Conservation (phyloP, 164 flowering plant genomes). For the Amborella trichopoda region DNA sequence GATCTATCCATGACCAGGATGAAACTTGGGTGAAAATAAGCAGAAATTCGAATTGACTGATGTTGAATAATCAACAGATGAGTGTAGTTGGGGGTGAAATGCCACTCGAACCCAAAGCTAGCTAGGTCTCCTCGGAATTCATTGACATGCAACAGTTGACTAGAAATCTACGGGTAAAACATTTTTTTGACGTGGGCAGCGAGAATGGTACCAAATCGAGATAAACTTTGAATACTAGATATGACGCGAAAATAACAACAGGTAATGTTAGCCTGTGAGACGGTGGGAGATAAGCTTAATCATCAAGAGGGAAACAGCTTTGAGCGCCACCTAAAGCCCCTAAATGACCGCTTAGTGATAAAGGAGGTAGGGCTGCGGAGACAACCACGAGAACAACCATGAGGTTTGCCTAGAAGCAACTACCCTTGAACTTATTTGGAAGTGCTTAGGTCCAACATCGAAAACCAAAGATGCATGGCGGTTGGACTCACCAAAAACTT, state of each 20-base stretch:
- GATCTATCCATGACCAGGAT: conserved; percentile 1
- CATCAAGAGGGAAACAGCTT: too few species aligned
- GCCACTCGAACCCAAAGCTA: conserved; percentile 2
- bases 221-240: neutral
- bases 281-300: too few species aligned
- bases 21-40: neutral
- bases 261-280: too few species aligned
- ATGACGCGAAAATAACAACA: neutral
- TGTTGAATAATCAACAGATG: neutral
- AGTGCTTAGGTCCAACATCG: too few species aligned
- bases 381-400: too few species aligned
- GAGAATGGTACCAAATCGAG: conserved; percentile 2
- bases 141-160: neutral
- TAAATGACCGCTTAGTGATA: too few species aligned
- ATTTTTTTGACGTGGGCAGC: neutral
- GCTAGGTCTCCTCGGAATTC: conserved; percentile 2
- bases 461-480: too few species aligned
- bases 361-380: too few species aligned
- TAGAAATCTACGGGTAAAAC: neutral
- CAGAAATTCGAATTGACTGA: neutral
- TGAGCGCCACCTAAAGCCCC: too few species aligned
- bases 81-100: neutral
- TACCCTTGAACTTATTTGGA: too few species aligned
- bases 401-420: too few species aligned
- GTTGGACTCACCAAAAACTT: too few species aligned